These are phyloP conservation scores for Antitrichia curtipendula DNA, from an alignment of 225 moss, liverwort and hornwort genomes.

Conservation along the genomic window DNA sequence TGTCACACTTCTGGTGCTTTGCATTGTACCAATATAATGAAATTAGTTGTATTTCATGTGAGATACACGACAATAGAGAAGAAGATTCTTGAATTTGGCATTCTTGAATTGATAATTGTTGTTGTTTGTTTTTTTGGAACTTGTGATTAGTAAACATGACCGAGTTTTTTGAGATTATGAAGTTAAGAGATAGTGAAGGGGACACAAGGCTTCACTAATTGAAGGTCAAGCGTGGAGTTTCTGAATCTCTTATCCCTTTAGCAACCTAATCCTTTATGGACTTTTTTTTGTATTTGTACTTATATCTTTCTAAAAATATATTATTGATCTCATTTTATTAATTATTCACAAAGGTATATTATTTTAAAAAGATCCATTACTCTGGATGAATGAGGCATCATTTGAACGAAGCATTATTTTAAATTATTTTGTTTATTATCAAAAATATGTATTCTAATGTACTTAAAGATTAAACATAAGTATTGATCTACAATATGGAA, in stretches of 20 bases:
- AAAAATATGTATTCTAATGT: background rate
- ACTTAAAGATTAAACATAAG: background rate
- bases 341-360: background rate
- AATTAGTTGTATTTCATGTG: background rate
- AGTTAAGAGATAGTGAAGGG: background rate
- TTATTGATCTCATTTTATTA: background rate
- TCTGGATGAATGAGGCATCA: background rate
- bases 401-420: background rate
- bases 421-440: background rate
- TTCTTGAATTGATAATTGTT: background rate
- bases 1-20: background rate
- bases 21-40: background rate
- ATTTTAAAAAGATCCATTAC: no score
- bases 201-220: background rate
- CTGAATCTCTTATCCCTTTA: background rate
- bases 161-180: conserved; percentile 23
- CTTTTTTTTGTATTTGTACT: background rate
- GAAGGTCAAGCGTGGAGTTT: background rate
- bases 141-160: background rate
- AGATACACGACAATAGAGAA: background rate
- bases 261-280: background rate
- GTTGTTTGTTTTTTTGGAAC: background rate
- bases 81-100: background rate
- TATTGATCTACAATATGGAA: background rate
- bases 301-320: background rate